Conservation (phyloP, 768 basidiomycete species). For the Pisolithus marmoratus region DNA sequence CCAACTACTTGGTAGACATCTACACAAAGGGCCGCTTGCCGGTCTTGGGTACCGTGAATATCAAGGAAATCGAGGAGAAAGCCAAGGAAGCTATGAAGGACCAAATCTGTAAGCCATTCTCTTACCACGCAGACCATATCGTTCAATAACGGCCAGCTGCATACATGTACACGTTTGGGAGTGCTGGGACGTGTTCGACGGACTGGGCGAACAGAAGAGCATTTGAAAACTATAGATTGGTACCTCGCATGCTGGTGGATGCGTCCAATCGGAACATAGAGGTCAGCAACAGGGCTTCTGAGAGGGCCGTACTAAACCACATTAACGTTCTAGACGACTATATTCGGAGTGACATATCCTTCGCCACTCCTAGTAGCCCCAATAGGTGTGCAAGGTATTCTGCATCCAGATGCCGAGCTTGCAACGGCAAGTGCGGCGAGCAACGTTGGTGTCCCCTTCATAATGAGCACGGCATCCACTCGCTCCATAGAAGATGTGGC, state of each 20-base stretch:
- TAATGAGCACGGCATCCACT: constrained; percentile 70
- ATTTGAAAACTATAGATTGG: constrained; percentile 62
- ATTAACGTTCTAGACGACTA: constrained; percentile 44
- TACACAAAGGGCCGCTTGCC: constrained; percentile 16
- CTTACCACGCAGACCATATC: neutral
- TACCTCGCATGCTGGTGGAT: constrained; percentile 75
- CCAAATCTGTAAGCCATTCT: constrained; percentile 37
- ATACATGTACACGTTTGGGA: constrained; percentile 73
- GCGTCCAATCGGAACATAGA: constrained; percentile 53
- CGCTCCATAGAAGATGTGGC: constrained; percentile 78
- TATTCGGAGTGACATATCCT: constrained; percentile 62
- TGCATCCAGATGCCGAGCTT: constrained; percentile 66
- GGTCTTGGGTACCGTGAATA: constrained; percentile 51
- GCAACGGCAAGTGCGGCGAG: constrained; percentile 62
- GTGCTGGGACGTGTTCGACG: constrained; percentile 67
- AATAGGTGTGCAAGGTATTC: constrained; percentile 74
- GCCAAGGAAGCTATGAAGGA: constrained; percentile 60
- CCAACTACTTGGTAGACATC: constrained; percentile 16
- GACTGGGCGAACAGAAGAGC: constrained; percentile 60
- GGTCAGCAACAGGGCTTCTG: constrained; percentile 30
- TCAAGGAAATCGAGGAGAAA: constrained; percentile 59
- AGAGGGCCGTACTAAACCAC: neutral
- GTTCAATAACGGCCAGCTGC: constrained; percentile 36
- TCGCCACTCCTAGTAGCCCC: constrained; percentile 65
- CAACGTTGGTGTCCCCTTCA: constrained; percentile 58